phyloP scores from a whole-genome alignment of 1,284 basidiomycete species.

The Xerocomus minutiporus region DNA sequence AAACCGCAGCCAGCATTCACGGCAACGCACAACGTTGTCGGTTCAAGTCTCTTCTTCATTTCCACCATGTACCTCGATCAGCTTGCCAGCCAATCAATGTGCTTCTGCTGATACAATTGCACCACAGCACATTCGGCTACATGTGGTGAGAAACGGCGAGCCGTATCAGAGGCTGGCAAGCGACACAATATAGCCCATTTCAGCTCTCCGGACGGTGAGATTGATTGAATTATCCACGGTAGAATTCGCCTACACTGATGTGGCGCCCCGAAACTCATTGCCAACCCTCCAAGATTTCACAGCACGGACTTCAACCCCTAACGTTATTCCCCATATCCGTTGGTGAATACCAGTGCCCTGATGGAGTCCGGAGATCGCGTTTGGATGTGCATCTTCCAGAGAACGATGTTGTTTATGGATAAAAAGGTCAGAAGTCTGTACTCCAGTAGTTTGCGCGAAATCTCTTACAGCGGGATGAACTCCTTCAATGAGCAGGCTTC shows the following conservation, averaged over 20 bases:
- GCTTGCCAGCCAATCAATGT: background rate
- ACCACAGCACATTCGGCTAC: background rate
- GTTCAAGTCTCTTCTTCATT: background rate
- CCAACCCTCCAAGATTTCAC: too few relatives aligned
- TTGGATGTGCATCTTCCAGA: too few relatives aligned
- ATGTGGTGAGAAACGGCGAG: background rate
- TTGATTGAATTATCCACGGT: background rate
- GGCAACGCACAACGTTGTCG: slow-evolving; percentile 13
- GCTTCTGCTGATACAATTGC: background rate
- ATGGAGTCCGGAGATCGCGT: background rate
- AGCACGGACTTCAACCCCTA: too few relatives aligned
- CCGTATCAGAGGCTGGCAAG: slow-evolving; percentile 14
- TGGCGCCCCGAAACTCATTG: too few relatives aligned
- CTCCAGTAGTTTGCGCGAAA: background rate
- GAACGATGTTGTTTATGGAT: background rate
- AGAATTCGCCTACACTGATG: too few relatives aligned
- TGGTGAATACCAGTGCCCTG: background rate
- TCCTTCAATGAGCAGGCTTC: background rate
- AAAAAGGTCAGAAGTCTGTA: slow-evolving; percentile 11
- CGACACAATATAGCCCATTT: background rate
- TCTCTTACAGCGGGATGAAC: background rate
- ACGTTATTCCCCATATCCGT: background rate
- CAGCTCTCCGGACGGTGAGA: background rate
- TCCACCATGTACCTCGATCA: background rate
- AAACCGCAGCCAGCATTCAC: slow-evolving; percentile 3